Base-by-base conservation (phyloP, 2,329 filamentous ascomycete genomes). In the Spiromastix sp. region DNA sequence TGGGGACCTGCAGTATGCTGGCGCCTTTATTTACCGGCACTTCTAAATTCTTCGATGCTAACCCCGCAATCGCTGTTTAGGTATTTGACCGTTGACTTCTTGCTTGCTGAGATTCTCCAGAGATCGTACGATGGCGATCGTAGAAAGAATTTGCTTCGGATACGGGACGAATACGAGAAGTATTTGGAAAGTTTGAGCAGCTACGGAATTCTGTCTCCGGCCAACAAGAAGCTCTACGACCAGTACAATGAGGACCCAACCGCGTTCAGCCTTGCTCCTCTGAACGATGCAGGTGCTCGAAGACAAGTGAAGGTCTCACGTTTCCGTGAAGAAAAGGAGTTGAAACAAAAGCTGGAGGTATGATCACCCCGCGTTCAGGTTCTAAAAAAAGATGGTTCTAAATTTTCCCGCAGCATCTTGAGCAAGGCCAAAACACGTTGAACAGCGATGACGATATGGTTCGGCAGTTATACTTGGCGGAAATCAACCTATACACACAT, bases 361-460 rank as follows among this genome's bases (percentile, higher is more conserved):
- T 28, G 59, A 24, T 24, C n/a, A n/a, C n/a, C n/a, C n/a, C n/a
- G n/a, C n/a, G n/a, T n/a, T n/a, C n/a, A n/a, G n/a, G n/a, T n/a
- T n/a, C n/a, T n/a, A n/a, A n/a, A n/a, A n/a, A n/a, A n/a, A n/a
- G n/a, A n/a, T n/a, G n/a, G n/a, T n/a, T n/a, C n/a, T n/a, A n/a
- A n/a, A n/a, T n/a, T n/a, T n/a, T n/a, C 32, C 49, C 48, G 18
- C 54, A 80, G 63, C 74, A 77, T 47, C 62, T 79, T 12, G 64
- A 67, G 26, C 64, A 70, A 42, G 76, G 81, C 40, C 71, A 75
- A 30, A 66, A 62, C 25, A 65, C 72, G 7, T 60, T 77, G 9
- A 76, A 81, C 41, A 77, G 79, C 30, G 91, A 96, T 50, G 91
- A 98, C 38, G 83, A 87, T 48, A 71, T 80, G n/a, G 72, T 86